Conservation (phyloP, 129 eudicot species). For the Artemisia argyi region DNA sequence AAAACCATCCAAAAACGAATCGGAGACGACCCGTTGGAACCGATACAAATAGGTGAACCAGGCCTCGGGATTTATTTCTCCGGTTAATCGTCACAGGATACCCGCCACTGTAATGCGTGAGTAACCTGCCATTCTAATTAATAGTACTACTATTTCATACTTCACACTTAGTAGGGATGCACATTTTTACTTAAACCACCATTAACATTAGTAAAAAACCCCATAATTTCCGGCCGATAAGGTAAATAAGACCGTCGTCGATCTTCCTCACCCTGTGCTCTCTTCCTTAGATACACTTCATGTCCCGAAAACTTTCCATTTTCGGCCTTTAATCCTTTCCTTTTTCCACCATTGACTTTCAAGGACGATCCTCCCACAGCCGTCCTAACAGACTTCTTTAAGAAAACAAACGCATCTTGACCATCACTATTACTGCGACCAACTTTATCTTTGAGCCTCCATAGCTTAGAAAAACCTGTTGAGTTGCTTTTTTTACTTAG, state of each 20-base stretch:
- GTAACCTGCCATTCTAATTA: too few relatives aligned
- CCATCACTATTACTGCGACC: constrained; percentile 68
- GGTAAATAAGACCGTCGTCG: constrained; percentile 58
- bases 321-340: constrained; percentile 29
- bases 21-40: too few relatives aligned
- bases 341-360: constrained; percentile 22
- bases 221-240: constrained; percentile 60
- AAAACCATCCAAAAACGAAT: too few relatives aligned
- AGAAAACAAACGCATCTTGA: constrained; percentile 65
- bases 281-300: constrained; percentile 56
- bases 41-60: too few relatives aligned
- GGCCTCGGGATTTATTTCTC: too few relatives aligned
- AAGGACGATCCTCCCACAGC: neutral
- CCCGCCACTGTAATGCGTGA: too few relatives aligned
- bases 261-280: constrained; percentile 32
- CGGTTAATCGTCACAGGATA: too few relatives aligned
- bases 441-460: constrained; percentile 55
- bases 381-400: constrained; percentile 28
- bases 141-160: neutral
- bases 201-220: constrained; percentile 62
- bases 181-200: constrained; percentile 63
- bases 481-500: constrained; percentile 67
- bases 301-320: constrained; percentile 43
- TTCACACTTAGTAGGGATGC: constrained; percentile 47
- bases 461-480: constrained; percentile 76